Evolutionary conservation across 495 filamentous ascomycete species (phyloP), one percentile per base, ranked within the genome.

Genomic region (Acidomyces sp.): DNA sequence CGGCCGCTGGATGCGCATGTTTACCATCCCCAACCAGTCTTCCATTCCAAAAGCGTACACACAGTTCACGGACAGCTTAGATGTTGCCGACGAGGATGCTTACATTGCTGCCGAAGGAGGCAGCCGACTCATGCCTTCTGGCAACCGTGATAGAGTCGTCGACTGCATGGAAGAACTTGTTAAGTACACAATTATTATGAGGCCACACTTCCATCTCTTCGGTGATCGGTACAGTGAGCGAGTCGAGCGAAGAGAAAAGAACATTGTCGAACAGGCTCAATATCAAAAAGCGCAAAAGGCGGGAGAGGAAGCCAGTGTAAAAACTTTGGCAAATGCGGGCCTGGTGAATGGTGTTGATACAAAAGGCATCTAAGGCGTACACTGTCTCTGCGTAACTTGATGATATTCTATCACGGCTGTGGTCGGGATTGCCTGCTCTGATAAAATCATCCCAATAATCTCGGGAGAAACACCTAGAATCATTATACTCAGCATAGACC

Each of bases 161-260:
- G 80, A 85, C 62, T 81, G 77, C 44, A 79, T 80, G 72, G 80
- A 83, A 64, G 80, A 83, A 56, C 70, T 85, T 62, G 77, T 82
- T 3, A 81, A 81, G 53, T 81, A 78, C 54, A 80, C 75, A 0
- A 66, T 80, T 23, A 45, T 82, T 7, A 77, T 82, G 70, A 58
- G 75, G 39, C 69, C 70, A 21, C 67, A 76, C 43, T 64, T 75
- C 35, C 68, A 65, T 27, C 59, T 79, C 18, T 80, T 82, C 61
- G 69, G 59, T 17, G 78, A 83, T 59, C 65, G 78, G 17, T 80
- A 59, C 45, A 81, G 75, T 53, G 75, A 80, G 52, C 55, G 75
- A 39, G 56, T 43, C 39, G 67, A 71, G 59, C 57, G 59, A 45
- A 55, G 54, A 45, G 62, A 41, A 46, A 65, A 59, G 52, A 52